Base-by-base conservation (phyloP, 441 rosid genomes). In the Adansonia gregorii region DNA sequence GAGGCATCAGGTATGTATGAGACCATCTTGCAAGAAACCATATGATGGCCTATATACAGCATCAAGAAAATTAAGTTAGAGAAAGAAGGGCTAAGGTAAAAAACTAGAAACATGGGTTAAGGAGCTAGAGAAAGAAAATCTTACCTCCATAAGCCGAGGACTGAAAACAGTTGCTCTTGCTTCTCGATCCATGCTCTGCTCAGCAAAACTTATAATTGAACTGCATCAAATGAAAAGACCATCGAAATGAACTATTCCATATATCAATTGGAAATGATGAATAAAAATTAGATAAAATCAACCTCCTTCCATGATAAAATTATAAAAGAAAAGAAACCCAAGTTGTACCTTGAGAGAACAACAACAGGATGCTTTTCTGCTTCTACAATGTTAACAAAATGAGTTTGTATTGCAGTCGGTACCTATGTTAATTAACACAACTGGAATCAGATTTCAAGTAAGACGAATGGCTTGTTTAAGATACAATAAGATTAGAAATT, bases 11-110 rank as follows among this genome's bases (percentile, higher is more conserved):
- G 80, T 92, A 93, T 78, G 99, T 94, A 69, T 78, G 87, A 71
- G 95, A 91, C 97, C 97, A 94, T 87, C 97, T 91, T 66, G 97
- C 93, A 82, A 95, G 98, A 86, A 95, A 94, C 99, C 98, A 95
- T 85, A 92, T 80, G 80, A 95, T 86, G 84, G 98, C 98, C 99
- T 95, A 86, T 78, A 87, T 20, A 76, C 4, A 66, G 52, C 65
- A 87, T 76, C 66, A 77, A n/a, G 52, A 20, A 31, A 73, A 73
- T 19, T 52, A 73, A 20, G 41, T 24, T 20, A 59, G 67, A 60
- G 31, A 39, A 66, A 66, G 14, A 59, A 74, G 55, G 68, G 60
- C 43, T 45, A 41, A 60, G 61, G 19, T 39, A 65, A 65, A 19
- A 54, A 20, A 17, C 49, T n/a, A 59, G 27, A 49, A 64, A 65